Percentiles rank a stretch among this genome's conserved stretches.
Evolutionary conservation across 2,329 filamentous ascomycete species (phyloP).

Genomic region (Colletotrichum shisoi): DNA sequence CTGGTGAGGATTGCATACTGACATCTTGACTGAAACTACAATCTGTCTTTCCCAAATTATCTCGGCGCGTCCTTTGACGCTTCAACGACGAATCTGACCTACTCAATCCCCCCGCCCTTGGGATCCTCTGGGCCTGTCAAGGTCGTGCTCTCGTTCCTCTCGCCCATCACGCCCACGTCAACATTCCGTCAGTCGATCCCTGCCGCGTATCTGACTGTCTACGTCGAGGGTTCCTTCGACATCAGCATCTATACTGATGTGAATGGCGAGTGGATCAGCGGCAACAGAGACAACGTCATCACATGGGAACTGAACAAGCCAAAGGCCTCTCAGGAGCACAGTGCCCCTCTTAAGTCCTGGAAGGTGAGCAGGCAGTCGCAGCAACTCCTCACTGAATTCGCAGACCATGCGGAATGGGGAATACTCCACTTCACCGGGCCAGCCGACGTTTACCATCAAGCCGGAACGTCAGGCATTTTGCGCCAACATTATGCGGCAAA

Average conservation of each 20-base stretch:
- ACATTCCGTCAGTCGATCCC: constrained; percentile 82
- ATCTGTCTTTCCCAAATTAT: constrained; percentile 54
- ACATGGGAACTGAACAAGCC: constrained; percentile 70
- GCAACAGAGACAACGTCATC: constrained; percentile 72
- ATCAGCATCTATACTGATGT: constrained; percentile 72
- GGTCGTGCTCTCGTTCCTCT: constrained; percentile 67
- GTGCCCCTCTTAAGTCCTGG: constrained; percentile 69
- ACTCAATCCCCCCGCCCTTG: constrained; percentile 49
- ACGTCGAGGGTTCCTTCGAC: constrained; percentile 71
- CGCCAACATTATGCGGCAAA: constrained; percentile 74
- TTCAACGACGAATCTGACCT: constrained; percentile 60
- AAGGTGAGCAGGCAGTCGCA: constrained; percentile 67
- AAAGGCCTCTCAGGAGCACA: constrained; percentile 47
- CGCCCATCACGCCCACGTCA: constrained; percentile 81
- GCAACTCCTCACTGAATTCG: constrained; percentile 75
- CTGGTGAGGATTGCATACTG: not conserved
- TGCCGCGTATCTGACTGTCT: constrained; percentile 78
- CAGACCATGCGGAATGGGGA: constrained; percentile 84
- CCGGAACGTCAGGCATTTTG: constrained; percentile 71
- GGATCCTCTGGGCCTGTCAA: constrained; percentile 45
- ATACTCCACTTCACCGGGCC: constrained; percentile 79
- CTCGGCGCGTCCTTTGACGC: constrained; percentile 58
- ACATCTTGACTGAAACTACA: constrained; percentile 45
- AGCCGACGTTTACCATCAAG: constrained; percentile 71
- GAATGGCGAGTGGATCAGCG: constrained; percentile 84